These are phyloP conservation scores for Bidens hawaiensis DNA, from an alignment of 140 eudicot genomes.

Conservation along the genomic window DNA sequence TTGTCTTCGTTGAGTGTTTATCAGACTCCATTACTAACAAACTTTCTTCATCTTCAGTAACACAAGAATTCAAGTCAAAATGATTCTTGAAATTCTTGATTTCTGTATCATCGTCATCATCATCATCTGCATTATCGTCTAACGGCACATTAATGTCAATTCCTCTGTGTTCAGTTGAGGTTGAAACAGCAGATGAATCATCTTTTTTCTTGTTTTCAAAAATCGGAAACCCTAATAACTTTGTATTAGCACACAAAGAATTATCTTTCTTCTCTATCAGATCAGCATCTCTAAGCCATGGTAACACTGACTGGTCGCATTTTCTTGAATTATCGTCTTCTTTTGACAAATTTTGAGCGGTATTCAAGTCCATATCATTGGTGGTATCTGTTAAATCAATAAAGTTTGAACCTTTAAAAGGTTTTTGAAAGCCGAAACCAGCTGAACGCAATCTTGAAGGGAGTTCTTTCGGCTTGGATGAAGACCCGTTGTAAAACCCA, in stretches of 20 bases:
- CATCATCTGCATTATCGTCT: slow-evolving; percentile 30
- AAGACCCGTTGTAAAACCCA: slow-evolving; percentile 57
- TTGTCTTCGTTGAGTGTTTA: slow-evolving; percentile 34
- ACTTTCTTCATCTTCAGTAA: slow-evolving; percentile 61
- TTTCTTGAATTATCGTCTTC: slow-evolving; percentile 19
- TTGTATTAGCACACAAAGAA: slow-evolving; percentile 5
- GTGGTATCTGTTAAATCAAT: slow-evolving; percentile 36
- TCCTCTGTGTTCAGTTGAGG: slow-evolving; percentile 33
- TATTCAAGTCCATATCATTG: slow-evolving; percentile 60
- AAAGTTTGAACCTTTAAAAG: slow-evolving; percentile 28
- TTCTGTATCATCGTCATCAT: slow-evolving; percentile 16
- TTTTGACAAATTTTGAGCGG: slow-evolving; percentile 12
- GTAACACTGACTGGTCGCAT: slow-evolving; percentile 30
- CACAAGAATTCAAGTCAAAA: slow-evolving; percentile 73
- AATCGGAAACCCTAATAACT: background rate
- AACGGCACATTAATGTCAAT: slow-evolving; percentile 72
- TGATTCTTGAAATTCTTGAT: slow-evolving; percentile 25
- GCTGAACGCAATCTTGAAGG: slow-evolving; percentile 23
- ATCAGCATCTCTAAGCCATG: slow-evolving; percentile 51
- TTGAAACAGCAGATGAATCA: background rate
- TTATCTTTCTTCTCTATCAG: slow-evolving; percentile 38
- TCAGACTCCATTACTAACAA: slow-evolving; percentile 29
- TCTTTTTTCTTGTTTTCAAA: background rate
- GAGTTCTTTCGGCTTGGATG: slow-evolving; percentile 50
- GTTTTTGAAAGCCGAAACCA: slow-evolving; percentile 34